Conservation (phyloP, 139 green algal species). For the Gonium pectorale region DNA sequence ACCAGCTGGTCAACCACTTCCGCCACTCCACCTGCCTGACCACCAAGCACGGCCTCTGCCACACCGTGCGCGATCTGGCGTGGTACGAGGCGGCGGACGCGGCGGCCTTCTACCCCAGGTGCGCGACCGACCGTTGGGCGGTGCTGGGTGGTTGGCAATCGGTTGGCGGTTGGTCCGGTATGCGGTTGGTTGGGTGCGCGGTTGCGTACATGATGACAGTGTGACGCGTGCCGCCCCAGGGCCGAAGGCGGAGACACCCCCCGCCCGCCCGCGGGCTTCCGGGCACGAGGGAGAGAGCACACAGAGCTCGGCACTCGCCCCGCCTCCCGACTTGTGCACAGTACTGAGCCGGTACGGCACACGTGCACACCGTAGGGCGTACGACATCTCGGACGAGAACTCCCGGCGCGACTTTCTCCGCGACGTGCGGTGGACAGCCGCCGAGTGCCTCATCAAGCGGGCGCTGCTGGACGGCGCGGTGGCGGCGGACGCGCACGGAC, state of each 20-base stretch:
- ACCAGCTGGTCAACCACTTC: slow-evolving; percentile 65
- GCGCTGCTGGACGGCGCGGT: slow-evolving; percentile 44
- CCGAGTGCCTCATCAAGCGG: slow-evolving; percentile 58
- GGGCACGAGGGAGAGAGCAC: too few species aligned
- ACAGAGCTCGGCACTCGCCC: too few species aligned
- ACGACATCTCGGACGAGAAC: slow-evolving; percentile 52
- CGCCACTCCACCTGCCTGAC: slow-evolving; percentile 56
- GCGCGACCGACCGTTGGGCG: too few species aligned
- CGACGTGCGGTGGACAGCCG: slow-evolving; percentile 56
- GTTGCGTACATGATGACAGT: too few species aligned
- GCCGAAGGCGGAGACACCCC: too few species aligned
- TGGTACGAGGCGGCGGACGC: slow-evolving; percentile 57
- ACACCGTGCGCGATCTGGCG: slow-evolving; percentile 52
- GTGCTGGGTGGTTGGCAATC: too few species aligned
- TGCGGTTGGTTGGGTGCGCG: too few species aligned
- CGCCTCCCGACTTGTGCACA: too few species aligned
- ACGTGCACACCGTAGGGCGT: slow-evolving; percentile 30
- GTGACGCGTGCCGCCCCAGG: too few species aligned
- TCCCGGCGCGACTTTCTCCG: slow-evolving; percentile 48
- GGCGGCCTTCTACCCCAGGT: slow-evolving; percentile 57
- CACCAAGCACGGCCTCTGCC: slow-evolving; percentile 61
- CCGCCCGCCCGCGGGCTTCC: too few species aligned
- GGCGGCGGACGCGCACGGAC: too few species aligned
- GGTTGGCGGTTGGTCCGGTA: background rate
- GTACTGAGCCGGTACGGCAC: too few species aligned